Evolutionary conservation across 148 eudicot species (phyloP).

Genomic region (Chenopodium quinoa): DNA sequence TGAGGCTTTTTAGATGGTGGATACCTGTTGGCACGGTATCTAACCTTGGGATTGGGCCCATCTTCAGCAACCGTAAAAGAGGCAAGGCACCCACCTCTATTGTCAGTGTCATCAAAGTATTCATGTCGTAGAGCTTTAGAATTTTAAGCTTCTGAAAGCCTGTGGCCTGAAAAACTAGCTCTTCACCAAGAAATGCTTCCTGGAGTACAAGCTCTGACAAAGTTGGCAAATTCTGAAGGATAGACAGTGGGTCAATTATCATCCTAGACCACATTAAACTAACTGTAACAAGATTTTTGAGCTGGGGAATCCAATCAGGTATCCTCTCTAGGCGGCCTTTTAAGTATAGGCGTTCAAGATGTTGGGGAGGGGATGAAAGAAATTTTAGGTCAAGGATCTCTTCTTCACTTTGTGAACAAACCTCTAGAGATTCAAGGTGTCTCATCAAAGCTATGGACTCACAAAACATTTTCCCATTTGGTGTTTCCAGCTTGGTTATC

Average conservation of each 20-base stretch:
- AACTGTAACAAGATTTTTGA: conserved; percentile 3
- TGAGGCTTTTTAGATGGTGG: conserved; percentile 10
- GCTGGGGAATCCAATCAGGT: conserved; percentile 15
- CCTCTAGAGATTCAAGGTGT: conserved; percentile 18
- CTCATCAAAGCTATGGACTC: neutral
- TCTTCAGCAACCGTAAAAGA: conserved; percentile 15
- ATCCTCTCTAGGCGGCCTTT: conserved; percentile 12
- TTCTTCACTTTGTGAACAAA: conserved; percentile 2
- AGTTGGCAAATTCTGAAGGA: conserved; percentile 31
- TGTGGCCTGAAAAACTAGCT: conserved; percentile 21
- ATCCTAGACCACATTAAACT: conserved; percentile 20
- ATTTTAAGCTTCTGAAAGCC: conserved; percentile 37
- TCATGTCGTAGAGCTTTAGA: conserved; percentile 18
- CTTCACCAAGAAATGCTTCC: conserved; percentile 26
- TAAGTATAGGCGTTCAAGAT: conserved; percentile 17
- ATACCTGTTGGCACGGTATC: conserved; percentile 18
- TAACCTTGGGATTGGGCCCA: conserved; percentile 13
- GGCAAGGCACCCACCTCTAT: conserved; percentile 22
- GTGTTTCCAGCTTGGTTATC: neutral
- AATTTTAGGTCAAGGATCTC: conserved; percentile 15
- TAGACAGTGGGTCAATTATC: conserved; percentile 14
- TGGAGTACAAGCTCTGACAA: conserved; percentile 33
- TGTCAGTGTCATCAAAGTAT: conserved; percentile 17
- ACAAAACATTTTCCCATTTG: neutral
- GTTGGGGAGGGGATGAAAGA: neutral